Percentiles rank a stretch among this genome's conserved stretches.
Conservation (phyloP, 306 rosid species). For the Hylodesmum podocarpum region DNA sequence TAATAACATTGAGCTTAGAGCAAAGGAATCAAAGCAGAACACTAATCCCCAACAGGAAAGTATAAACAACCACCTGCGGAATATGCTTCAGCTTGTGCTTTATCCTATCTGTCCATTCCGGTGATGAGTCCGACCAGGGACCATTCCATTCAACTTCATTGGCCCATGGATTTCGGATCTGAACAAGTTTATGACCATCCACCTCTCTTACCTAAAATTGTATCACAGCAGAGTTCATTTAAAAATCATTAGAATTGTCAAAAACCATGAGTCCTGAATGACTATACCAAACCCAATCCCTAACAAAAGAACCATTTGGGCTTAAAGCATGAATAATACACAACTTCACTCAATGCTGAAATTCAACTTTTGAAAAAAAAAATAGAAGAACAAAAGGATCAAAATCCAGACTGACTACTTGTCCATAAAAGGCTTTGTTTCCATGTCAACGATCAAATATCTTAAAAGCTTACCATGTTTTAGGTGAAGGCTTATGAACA, state of each 20-base stretch:
- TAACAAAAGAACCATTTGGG: background rate
- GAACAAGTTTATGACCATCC: slow-evolving; percentile 98
- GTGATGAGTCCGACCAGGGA: slow-evolving; percentile 94
- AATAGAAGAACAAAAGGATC: background rate
- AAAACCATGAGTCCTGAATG: background rate
- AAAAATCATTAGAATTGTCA: slow-evolving; percentile 17
- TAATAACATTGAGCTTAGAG: background rate
- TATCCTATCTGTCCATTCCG: slow-evolving; percentile 97
- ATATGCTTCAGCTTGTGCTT: slow-evolving; percentile 94
- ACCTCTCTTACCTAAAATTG: slow-evolving; percentile 78
- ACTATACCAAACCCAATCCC: background rate
- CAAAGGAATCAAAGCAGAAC: slow-evolving; percentile 6
- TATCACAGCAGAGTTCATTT: slow-evolving; percentile 7
- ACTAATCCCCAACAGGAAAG: background rate
- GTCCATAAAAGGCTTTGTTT: background rate
- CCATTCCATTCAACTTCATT: slow-evolving; percentile 99
- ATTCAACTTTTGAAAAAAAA: background rate
- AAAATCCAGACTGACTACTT: background rate
- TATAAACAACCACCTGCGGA: slow-evolving; percentile 62
- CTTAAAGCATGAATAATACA: background rate
- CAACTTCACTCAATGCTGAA: background rate
- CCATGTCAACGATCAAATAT: background rate
- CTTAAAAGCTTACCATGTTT: background rate
- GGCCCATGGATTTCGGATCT: slow-evolving; percentile 99
- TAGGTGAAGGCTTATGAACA: background rate